Evolutionary conservation across 176 grass and related monocot species (phyloP).

Genomic region (Triticum turgidum): DNA sequence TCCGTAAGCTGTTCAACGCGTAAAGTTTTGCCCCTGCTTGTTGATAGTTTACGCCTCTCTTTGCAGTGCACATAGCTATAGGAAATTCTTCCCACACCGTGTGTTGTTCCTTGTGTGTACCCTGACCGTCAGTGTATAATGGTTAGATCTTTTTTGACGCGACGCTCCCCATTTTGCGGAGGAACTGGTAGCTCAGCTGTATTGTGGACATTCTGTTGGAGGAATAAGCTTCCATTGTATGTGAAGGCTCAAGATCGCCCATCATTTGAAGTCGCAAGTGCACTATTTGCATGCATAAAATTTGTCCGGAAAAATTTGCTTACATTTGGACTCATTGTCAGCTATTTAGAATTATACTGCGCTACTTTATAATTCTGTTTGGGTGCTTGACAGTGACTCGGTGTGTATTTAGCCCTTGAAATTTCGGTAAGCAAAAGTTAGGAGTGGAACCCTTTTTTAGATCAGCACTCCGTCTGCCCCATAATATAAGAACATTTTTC

Average conservation of each 20-base stretch:
- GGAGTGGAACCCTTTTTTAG: too few relatives aligned
- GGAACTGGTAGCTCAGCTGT: neutral
- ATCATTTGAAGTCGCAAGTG: neutral
- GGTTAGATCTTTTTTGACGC: constrained; percentile 23
- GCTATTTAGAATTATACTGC: too few relatives aligned
- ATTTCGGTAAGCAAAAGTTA: too few relatives aligned
- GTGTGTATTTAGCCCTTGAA: too few relatives aligned
- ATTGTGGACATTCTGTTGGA: neutral
- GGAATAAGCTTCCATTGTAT: neutral
- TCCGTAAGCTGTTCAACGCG: constrained; percentile 89
- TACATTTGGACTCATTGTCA: too few relatives aligned
- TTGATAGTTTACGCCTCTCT: constrained; percentile 25
- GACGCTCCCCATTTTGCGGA: neutral
- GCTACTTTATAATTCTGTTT: too few relatives aligned
- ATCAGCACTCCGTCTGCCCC: too few relatives aligned
- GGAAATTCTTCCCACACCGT: constrained; percentile 39
- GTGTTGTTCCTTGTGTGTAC: constrained; percentile 1
- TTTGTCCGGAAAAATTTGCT: too few relatives aligned
- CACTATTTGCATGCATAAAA: neutral
- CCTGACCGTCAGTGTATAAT: constrained; percentile 30
- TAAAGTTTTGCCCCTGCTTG: constrained; percentile 33
- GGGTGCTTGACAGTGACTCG: too few relatives aligned
- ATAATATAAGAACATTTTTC: too few relatives aligned
- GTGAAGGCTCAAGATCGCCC: neutral
- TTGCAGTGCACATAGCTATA: constrained; percentile 60